A percentile compares a stretch with the other conserved stretches of the same genome.
Conservation (phyloP, 257 asterid species). For the Penstemon eatonii region DNA sequence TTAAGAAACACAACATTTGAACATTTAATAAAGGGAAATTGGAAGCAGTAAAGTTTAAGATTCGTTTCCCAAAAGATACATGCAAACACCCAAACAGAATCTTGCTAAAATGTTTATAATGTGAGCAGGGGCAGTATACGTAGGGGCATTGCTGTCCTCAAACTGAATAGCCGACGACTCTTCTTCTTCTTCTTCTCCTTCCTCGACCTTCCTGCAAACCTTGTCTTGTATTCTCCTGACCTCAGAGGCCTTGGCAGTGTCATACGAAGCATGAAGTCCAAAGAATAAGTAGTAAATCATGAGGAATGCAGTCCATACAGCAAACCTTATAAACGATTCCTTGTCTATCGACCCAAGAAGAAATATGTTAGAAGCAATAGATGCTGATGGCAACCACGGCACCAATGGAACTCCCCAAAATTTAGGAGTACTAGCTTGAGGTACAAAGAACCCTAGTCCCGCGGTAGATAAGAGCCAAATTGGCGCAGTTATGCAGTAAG, state of each 20-base stretch:
- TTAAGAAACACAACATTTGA: too few species aligned
- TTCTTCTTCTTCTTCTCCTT: conserved; percentile 36
- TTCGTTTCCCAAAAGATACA: too few species aligned
- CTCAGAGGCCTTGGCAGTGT: conserved; percentile 49
- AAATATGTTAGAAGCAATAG: conserved; percentile 56
- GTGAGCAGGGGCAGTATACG: not conserved
- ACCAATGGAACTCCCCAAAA: conserved; percentile 69
- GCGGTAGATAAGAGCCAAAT: conserved; percentile 46
- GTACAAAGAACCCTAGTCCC: conserved; percentile 39
- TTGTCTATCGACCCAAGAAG: conserved; percentile 60
- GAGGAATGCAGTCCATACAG: conserved; percentile 45
- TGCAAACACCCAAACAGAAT: too few species aligned
- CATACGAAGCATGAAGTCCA: conserved; percentile 67
- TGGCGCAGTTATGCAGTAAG: conserved; percentile 51
- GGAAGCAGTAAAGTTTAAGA: too few species aligned
- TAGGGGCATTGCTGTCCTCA: conserved; percentile 2
- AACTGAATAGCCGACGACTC: not conserved
- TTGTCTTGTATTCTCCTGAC: conserved; percentile 18
- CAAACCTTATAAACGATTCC: conserved; percentile 50
- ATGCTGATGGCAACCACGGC: conserved; percentile 67
- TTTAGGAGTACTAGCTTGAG: conserved; percentile 52
- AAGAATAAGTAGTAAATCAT: conserved; percentile 49
- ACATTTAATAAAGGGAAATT: too few species aligned
- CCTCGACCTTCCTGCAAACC: conserved; percentile 35
- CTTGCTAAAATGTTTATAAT: too few species aligned